phyloP scores from a whole-genome alignment of 140 eudicot genomes.

The Anethum foeniculum region DNA sequence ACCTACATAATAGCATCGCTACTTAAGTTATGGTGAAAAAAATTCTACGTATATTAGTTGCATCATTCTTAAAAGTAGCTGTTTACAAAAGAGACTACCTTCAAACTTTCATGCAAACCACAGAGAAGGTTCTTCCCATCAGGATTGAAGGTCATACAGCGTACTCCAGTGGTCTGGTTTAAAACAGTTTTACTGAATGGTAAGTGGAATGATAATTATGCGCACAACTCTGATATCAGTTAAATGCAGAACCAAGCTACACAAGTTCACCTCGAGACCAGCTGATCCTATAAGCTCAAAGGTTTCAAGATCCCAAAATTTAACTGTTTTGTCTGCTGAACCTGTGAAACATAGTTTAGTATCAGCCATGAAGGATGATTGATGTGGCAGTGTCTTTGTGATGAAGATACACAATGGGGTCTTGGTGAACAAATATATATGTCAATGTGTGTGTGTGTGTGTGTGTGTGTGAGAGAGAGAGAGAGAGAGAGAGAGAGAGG shows the following conservation, averaged over 20 bases:
- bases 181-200: constrained; percentile 6
- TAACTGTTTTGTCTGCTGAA: constrained; percentile 90
- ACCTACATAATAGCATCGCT: constrained; percentile 35
- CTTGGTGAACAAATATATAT: no score
- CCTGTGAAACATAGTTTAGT: constrained; percentile 35
- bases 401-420: neutral
- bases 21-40: constrained; percentile 1
- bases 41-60: constrained; percentile 1
- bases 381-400: neutral
- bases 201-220: neutral
- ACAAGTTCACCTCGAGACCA: constrained; percentile 71
- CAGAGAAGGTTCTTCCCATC: constrained; percentile 93
- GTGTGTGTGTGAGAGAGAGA: neutral
- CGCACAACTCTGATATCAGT: neutral
- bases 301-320: constrained; percentile 98
- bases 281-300: constrained; percentile 96
- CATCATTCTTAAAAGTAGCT: neutral
- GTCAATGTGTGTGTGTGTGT: no score
- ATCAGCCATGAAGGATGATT: neutral
- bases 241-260: constrained; percentile 2
- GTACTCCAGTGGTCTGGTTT: constrained; percentile 90
- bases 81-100: constrained; percentile 35
- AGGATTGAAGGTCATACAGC: constrained; percentile 92
- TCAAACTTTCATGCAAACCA: constrained; percentile 88
- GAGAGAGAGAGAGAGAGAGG: neutral